phyloP scores from a whole-genome alignment of 495 filamentous ascomycete genomes.

The Aspergillus carlsbadensis region DNA sequence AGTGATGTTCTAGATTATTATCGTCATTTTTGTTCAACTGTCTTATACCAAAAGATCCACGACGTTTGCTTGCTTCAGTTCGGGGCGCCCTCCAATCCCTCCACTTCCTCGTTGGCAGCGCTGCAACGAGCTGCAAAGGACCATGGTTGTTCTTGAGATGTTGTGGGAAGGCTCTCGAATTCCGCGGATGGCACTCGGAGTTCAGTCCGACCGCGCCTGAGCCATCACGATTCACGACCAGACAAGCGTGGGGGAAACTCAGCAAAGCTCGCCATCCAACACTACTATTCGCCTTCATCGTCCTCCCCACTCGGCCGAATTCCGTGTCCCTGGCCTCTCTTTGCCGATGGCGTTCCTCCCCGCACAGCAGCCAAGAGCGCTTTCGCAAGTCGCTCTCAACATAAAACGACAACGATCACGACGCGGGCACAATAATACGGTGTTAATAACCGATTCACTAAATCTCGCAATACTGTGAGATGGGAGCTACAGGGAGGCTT shows the following conservation, averaged over 20 bases:
- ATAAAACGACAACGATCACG: neutral
- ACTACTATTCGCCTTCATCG: neutral
- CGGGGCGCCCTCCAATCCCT: too few species aligned
- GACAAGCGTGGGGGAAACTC: neutral
- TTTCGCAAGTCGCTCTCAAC: neutral
- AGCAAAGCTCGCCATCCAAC: neutral
- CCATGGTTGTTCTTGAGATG: neutral
- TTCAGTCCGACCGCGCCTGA: constrained; percentile 1
- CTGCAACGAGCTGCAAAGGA: too few species aligned
- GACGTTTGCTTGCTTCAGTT: too few species aligned
- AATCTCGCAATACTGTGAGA: neutral
- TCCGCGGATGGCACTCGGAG: neutral
- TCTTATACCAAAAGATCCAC: too few species aligned
- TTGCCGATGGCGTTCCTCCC: constrained; percentile 17
- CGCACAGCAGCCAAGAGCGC: neutral
- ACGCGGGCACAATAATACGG: neutral
- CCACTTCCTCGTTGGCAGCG: too few species aligned
- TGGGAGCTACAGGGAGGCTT: constrained; percentile 26
- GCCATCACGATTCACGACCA: neutral
- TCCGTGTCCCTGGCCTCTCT: constrained; percentile 32
- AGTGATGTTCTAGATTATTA: too few species aligned
- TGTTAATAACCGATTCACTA: neutral
- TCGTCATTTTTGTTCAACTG: too few species aligned
- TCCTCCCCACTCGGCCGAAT: constrained; percentile 29
- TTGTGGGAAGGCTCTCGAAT: neutral